Evolutionary conservation across 2,329 filamentous ascomycete species (phyloP), one percentile per base, ranked within the genome.

Genomic region (Colletotrichum spinosum): DNA sequence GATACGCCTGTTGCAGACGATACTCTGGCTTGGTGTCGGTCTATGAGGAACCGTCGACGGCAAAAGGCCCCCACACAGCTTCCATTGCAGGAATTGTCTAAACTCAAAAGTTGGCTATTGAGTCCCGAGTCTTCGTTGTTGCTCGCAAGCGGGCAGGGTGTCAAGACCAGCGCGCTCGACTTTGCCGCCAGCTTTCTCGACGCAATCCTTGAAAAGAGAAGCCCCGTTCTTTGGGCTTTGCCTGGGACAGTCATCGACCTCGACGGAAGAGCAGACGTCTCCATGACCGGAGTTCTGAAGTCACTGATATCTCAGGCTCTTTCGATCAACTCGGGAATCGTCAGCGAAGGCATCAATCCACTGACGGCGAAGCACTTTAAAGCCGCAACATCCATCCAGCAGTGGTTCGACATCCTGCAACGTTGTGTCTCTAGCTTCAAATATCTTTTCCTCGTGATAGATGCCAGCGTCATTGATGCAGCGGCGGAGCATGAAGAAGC

Each of bases 281-380:
- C 45, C 0, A n/a, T 33, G 2, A 1, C 4, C 0, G 17, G 17
- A 0, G 12, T 61, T 0, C 11, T 61, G 0, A 13, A n/a, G 7
- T 55, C 52, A 0, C 17, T 61, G 1, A 50, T 61, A 8, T 49
- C 44, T 7, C 58, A 55, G 8, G 13, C 35, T 1, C 6, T 61
- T 8, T 12, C 13, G 0, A 4, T 33, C 13, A 50, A 54, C 12
- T 15, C 44, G 8, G 9, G 15, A 6, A n/a, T 42, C 5, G n/a
- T 57, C 9, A 50, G 34, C 10, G 55, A 50, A 42, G 55, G 55
- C n/a, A 4, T 34, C 2, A 55, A 49, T 11, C 51, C 42, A 3
- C 38, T 52, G 9, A 52, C 48, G 0, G 8, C 41, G 0, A 44
- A 60, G 25, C 39, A 60, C 8, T 37, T 60, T 25, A 49, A 50